Evolutionary conservation across 768 basidiomycete genomes (phyloP).

Genomic region (Serendipita sp.): DNA sequence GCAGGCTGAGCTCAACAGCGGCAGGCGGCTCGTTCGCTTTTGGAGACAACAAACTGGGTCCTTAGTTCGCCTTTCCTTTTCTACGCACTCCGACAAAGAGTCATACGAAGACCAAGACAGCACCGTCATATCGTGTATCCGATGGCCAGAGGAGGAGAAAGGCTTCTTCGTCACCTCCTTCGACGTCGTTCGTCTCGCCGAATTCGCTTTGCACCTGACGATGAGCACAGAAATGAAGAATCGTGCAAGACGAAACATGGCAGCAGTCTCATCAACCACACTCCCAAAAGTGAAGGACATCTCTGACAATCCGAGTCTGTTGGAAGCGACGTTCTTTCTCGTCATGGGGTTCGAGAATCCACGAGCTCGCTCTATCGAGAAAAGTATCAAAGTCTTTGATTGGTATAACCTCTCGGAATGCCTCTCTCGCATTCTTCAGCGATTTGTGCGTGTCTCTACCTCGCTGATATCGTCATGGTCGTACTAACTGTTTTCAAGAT

Average conservation of each 20-base stretch:
- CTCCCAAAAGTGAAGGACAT: not conserved
- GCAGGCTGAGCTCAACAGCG: not conserved
- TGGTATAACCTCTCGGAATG: not conserved
- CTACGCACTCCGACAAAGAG: not conserved
- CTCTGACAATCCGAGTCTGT: not conserved
- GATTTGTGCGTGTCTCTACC: not conserved
- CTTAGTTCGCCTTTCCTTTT: not conserved
- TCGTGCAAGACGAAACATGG: slow-evolving; percentile 2
- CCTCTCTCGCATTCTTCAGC: not conserved
- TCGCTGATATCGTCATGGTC: not conserved
- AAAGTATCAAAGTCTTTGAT: not conserved
- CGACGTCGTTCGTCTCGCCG: not conserved
- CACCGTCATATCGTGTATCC: not conserved
- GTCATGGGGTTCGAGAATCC: not conserved
- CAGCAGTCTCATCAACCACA: not conserved
- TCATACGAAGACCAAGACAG: not conserved
- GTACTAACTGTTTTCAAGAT: not conserved
- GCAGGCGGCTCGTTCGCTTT: not conserved
- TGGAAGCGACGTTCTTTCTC: not conserved
- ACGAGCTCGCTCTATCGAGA: not conserved
- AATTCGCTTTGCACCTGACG: not conserved
- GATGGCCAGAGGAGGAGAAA: not conserved
- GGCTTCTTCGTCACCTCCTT: not conserved
- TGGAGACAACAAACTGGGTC: not conserved
- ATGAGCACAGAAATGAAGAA: slow-evolving; percentile 2